Evolutionary conservation across 1,139 yeast species (phyloP).

Genomic region (Lodderomyces metapsilosis): DNA sequence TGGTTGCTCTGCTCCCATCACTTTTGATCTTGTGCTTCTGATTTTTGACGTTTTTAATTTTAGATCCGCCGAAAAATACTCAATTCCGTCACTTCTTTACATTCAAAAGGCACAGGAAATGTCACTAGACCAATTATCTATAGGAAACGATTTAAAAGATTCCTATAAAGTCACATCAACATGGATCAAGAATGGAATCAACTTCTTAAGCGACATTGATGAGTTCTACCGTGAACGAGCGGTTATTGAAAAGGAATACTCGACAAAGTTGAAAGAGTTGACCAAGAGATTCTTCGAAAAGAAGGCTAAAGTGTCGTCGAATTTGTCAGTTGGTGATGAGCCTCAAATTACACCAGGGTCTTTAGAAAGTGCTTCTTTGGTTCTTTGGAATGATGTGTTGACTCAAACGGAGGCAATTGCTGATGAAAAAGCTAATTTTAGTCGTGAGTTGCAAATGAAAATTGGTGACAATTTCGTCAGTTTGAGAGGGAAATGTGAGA

Average conservation of each 20-base stretch:
- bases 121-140: slow-evolving; percentile 27
- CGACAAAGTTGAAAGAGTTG: slow-evolving; percentile 62
- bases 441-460: slow-evolving; percentile 60
- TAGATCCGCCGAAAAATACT: neutral
- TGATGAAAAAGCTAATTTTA: slow-evolving; percentile 59
- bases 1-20: too few species aligned
- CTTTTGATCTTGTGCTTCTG: too few species aligned
- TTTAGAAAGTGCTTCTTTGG: slow-evolving; percentile 84
- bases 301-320: slow-evolving; percentile 68
- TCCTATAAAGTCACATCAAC: slow-evolving; percentile 71
- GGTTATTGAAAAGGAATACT: slow-evolving; percentile 76
- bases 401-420: slow-evolving; percentile 83
- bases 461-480: slow-evolving; percentile 63
- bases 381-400: slow-evolving; percentile 90
- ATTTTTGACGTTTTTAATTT: too few species aligned
- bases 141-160: slow-evolving; percentile 77
- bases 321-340: slow-evolving; percentile 82
- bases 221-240: slow-evolving; percentile 84
- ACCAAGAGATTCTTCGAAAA: slow-evolving; percentile 71
- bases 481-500: slow-evolving; percentile 53
- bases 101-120: neutral
- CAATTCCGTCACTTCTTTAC: neutral
- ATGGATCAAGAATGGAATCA: slow-evolving; percentile 73
- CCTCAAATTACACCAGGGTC: slow-evolving; percentile 96
- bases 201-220: slow-evolving; percentile 77